Evolutionary conservation across 257 asterid genomes (phyloP).

Genomic region (Nicotiana attenuata): DNA sequence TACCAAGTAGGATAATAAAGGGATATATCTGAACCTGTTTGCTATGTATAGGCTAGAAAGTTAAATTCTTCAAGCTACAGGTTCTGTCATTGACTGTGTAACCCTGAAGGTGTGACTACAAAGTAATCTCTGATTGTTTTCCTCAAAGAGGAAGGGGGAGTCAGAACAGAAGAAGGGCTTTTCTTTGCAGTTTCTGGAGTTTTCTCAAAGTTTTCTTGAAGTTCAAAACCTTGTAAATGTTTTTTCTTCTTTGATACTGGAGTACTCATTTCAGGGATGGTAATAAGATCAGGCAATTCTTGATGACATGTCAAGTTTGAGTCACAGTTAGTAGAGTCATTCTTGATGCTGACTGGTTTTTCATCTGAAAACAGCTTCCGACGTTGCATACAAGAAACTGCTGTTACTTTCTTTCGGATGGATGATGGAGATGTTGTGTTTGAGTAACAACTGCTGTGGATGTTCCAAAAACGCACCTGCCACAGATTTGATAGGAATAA

Average conservation of each 20-base stretch:
- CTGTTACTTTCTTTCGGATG: conserved; percentile 65
- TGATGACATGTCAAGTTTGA: conserved; percentile 10
- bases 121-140: conserved; percentile 83
- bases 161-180: conserved; percentile 91
- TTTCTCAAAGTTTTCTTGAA: conserved; percentile 31
- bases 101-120: conserved; percentile 33
- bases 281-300: conserved; percentile 27
- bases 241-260: conserved; percentile 61
- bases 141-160: conserved; percentile 76
- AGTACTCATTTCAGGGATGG: conserved; percentile 39
- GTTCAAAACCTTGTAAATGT: conserved; percentile 32
- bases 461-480: conserved; percentile 80
- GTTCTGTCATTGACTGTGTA: background rate
- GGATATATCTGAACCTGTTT: background rate
- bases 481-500: conserved; percentile 1
- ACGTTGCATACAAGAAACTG: conserved; percentile 45
- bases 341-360: conserved; percentile 20
- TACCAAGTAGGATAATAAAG: background rate
- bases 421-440: conserved; percentile 75
- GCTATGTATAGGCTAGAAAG: background rate
- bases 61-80: background rate
- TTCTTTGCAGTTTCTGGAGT: conserved; percentile 50
- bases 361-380: conserved; percentile 61
- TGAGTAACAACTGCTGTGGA: conserved; percentile 66
- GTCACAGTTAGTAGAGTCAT: conserved; percentile 9